These are phyloP conservation scores for Caryopteris hybrid DNA, from an alignment of 305 asterid genomes.

Conservation along the genomic window DNA sequence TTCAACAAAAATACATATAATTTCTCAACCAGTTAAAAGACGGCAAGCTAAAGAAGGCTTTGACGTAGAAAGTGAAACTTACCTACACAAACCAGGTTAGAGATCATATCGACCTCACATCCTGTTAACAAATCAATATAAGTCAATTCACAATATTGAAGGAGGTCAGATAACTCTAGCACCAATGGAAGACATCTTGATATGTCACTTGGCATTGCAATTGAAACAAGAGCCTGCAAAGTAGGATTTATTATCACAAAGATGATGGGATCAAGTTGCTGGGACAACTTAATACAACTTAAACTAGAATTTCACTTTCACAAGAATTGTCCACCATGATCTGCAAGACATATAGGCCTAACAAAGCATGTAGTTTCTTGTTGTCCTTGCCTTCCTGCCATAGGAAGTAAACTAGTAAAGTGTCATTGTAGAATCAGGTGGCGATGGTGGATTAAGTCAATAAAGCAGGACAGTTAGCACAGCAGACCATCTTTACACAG, in stretches of 20 bases:
- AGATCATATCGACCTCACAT: constrained; percentile 42
- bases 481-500: constrained; percentile 58
- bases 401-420: constrained; percentile 4
- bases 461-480: constrained; percentile 7
- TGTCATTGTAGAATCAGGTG: constrained; percentile 8
- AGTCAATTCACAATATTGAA: constrained; percentile 57
- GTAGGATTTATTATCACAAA: constrained; percentile 22
- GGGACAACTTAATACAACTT: constrained; percentile 18
- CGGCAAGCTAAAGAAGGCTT: neutral
- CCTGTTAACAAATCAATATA: constrained; percentile 68
- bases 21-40: neutral
- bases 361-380: constrained; percentile 53
- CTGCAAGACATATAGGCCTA: constrained; percentile 78
- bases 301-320: constrained; percentile 29
- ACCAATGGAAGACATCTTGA: constrained; percentile 44
- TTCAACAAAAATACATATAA: constrained; percentile 10
- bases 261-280: constrained; percentile 15
- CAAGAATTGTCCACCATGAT: constrained; percentile 62
- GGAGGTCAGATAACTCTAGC: constrained; percentile 54
- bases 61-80: constrained; percentile 16
- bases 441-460: constrained; percentile 13
- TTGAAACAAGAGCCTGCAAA: constrained; percentile 71
- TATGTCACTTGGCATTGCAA: constrained; percentile 36
- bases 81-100: constrained; percentile 48
- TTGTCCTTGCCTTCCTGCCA: constrained; percentile 61